Evolutionary conservation across 345 rosid genomes (phyloP).

Genomic region (Anastatica hierochuntica): DNA sequence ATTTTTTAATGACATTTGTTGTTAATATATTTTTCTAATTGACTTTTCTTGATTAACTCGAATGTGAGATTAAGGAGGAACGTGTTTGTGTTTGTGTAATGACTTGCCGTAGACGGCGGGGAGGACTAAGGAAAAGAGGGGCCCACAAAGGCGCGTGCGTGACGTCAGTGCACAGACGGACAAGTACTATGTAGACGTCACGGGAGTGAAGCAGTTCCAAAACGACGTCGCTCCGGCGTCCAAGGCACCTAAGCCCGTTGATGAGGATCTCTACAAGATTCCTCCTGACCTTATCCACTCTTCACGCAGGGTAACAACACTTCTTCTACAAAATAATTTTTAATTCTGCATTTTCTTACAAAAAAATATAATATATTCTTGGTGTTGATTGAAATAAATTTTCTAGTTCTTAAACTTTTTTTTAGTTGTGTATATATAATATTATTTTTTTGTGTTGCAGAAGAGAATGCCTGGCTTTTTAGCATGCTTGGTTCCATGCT

Average conservation of each 20-base stretch:
- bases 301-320: slow-evolving; percentile 48
- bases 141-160: slow-evolving; percentile 42
- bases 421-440: neutral
- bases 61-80: slow-evolving; percentile 1
- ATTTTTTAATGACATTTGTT: too few species aligned
- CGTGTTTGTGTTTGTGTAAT: slow-evolving; percentile 4
- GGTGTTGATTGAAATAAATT: too few species aligned
- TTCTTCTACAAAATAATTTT: too few species aligned
- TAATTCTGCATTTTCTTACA: too few species aligned
- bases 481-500: slow-evolving; percentile 67
- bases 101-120: slow-evolving; percentile 29
- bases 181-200: slow-evolving; percentile 12
- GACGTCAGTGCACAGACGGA: slow-evolving; percentile 33
- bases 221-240: slow-evolving; percentile 17
- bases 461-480: slow-evolving; percentile 57
- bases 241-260: slow-evolving; percentile 52
- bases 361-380: too few species aligned
- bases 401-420: neutral
- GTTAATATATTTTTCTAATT: too few species aligned
- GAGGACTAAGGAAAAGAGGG: slow-evolving; percentile 41
- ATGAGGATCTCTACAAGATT: slow-evolving; percentile 88
- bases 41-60: too few species aligned
- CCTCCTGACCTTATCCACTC: slow-evolving; percentile 69
- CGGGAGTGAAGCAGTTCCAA: slow-evolving; percentile 20
- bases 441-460: slow-evolving; percentile 30